A percentile compares a stretch with the other conserved stretches of the same genome.
phyloP scores from a whole-genome alignment of 768 basidiomycete species.

The Hypholoma sublateritium region DNA sequence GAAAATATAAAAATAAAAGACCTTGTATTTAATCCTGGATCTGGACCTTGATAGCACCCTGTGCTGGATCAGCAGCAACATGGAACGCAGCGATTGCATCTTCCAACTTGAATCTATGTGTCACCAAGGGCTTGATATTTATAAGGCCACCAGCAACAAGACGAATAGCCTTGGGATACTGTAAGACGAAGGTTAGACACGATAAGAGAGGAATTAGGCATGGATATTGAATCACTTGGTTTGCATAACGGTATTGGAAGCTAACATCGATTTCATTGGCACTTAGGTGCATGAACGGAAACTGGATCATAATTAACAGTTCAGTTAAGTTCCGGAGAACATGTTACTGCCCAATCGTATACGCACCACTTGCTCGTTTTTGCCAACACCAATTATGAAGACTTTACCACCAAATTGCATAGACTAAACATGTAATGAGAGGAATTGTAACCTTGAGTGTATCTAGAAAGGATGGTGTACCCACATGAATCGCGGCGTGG shows the following conservation, averaged over 20 bases:
- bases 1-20: too few species aligned
- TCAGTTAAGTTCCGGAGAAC: not conserved
- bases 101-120: slow-evolving; percentile 71
- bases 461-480: slow-evolving; percentile 11
- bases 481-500: slow-evolving; percentile 56
- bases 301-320: slow-evolving; percentile 25
- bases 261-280: slow-evolving; percentile 69
- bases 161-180: slow-evolving; percentile 84
- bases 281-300: slow-evolving; percentile 74
- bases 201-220: not conserved
- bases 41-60: slow-evolving; percentile 71
- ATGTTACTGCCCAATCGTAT: not conserved
- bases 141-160: slow-evolving; percentile 76
- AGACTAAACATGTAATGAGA: slow-evolving; percentile 41
- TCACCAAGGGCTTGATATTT: slow-evolving; percentile 77
- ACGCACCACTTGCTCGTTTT: slow-evolving; percentile 57
- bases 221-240: slow-evolving; percentile 40
- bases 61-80: slow-evolving; percentile 63
- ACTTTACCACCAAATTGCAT: slow-evolving; percentile 65
- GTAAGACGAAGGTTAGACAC: slow-evolving; percentile 3
- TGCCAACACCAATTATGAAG: slow-evolving; percentile 70
- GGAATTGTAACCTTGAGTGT: not conserved
- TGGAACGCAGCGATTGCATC: slow-evolving; percentile 80
- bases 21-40: slow-evolving; percentile 47
- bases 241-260: slow-evolving; percentile 71